Evolutionary conservation across 129 eudicot genomes (phyloP).

Genomic region (Flaveria trinervia): DNA sequence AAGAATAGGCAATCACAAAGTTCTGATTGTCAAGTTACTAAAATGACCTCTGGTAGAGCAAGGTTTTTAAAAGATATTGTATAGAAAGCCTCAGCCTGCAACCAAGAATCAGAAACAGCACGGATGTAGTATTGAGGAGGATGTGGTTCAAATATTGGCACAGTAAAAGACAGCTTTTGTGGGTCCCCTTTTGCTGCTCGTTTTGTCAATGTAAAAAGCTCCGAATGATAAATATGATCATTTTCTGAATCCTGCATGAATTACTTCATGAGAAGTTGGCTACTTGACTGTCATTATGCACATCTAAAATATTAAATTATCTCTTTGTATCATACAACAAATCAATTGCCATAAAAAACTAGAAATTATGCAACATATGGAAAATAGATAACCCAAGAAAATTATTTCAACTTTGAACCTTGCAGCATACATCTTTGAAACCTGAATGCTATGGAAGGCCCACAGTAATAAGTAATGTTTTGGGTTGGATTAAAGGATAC

Average conservation of each 20-base stretch:
- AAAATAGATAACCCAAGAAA: not conserved
- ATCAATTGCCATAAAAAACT: conserved; percentile 4
- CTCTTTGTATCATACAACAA: not conserved
- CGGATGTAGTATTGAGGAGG: conserved; percentile 97
- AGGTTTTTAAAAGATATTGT: conserved; percentile 85
- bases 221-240: conserved; percentile 96
- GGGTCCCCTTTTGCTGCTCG: conserved; percentile 86
- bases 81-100: conserved; percentile 89
- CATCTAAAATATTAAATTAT: not conserved
- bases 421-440: not conserved
- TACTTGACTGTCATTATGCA: not conserved
- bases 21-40: conserved; percentile 13
- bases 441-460: not conserved
- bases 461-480: not conserved
- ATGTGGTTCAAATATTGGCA: conserved; percentile 98
- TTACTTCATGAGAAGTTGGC: conserved; percentile 24
- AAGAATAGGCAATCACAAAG: not conserved
- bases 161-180: conserved; percentile 91
- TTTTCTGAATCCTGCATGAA: conserved; percentile 84
- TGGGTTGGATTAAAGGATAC: conserved; percentile 5
- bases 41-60: conserved; percentile 85
- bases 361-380: not conserved
- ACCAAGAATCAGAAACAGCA: conserved; percentile 96
- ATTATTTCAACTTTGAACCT: not conserved
- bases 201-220: conserved; percentile 87